Evolutionary conservation across 305 asterid genomes (phyloP).

Genomic region (Ajuga reptans): DNA sequence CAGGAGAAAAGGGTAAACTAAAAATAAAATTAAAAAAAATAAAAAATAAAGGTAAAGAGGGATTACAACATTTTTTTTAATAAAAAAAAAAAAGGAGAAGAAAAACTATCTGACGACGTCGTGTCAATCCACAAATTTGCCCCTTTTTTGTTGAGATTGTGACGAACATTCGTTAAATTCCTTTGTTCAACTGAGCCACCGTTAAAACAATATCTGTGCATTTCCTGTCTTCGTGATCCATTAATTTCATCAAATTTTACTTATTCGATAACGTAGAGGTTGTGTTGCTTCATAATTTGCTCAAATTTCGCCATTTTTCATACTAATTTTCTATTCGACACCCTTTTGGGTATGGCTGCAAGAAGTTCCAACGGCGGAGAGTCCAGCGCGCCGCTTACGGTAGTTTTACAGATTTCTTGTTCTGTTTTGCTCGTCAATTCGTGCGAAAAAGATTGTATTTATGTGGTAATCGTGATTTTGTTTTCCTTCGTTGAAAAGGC

Average conservation of each 20-base stretch:
- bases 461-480: background rate
- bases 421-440: background rate
- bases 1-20: too few relatives aligned
- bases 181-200: background rate
- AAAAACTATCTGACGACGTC: too few relatives aligned
- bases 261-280: background rate
- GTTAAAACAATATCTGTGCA: slow-evolving; percentile 2
- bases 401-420: slow-evolving; percentile 9
- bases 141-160: background rate
- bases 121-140: background rate
- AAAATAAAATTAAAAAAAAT: too few relatives aligned
- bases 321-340: background rate
- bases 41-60: too few relatives aligned
- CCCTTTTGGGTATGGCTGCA: slow-evolving; percentile 32
- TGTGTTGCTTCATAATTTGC: slow-evolving; percentile 14
- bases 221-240: background rate
- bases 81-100: too few relatives aligned
- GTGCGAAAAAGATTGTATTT: background rate
- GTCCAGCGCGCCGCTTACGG: slow-evolving; percentile 33
- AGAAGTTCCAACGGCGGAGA: slow-evolving; percentile 31
- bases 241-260: background rate
- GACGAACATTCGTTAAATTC: slow-evolving; percentile 1
- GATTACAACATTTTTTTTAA: too few relatives aligned
- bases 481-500: slow-evolving; percentile 33
- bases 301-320: background rate